phyloP scores from a whole-genome alignment of 1,284 basidiomycete genomes.

The Volvariella volvacea region DNA sequence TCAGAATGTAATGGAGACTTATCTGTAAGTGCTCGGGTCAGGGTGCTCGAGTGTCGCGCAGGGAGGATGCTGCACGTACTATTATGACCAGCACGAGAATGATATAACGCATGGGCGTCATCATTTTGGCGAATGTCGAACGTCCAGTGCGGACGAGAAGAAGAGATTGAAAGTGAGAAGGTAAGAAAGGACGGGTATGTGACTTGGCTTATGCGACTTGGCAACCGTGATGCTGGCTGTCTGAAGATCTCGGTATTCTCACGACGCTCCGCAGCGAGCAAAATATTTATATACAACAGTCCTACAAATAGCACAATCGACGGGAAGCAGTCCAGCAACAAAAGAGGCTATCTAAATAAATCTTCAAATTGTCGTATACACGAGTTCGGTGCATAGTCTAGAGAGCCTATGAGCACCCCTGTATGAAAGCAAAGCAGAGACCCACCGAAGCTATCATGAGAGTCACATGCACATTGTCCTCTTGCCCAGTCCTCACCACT shows the following conservation, averaged over 20 bases:
- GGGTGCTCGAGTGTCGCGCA: background rate
- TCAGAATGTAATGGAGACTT: slow-evolving; percentile 65
- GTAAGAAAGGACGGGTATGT: background rate
- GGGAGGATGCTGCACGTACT: slow-evolving; percentile 30
- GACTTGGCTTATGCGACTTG: too few species aligned
- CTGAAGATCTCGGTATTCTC: too few species aligned
- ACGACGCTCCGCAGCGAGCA: too few species aligned
- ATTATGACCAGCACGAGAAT: slow-evolving; percentile 60
- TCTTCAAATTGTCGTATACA: slow-evolving; percentile 32
- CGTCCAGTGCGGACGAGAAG: slow-evolving; percentile 23
- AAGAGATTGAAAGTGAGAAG: slow-evolving; percentile 1
- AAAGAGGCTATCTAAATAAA: slow-evolving; percentile 15
- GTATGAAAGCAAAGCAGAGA: background rate
- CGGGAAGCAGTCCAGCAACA: too few species aligned
- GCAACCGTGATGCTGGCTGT: too few species aligned
- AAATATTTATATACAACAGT: too few species aligned
- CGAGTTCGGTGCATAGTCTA: slow-evolving; percentile 41
- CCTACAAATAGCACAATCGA: too few species aligned
- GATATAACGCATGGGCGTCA: slow-evolving; percentile 72
- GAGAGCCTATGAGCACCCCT: background rate
- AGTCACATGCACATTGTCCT: slow-evolving; percentile 32
- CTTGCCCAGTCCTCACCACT: slow-evolving; percentile 24
- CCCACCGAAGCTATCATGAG: slow-evolving; percentile 30
- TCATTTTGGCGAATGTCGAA: slow-evolving; percentile 45
- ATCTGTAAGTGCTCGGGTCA: slow-evolving; percentile 34